Evolutionary conservation across 2,329 filamentous ascomycete genomes (phyloP), one percentile per base, ranked within the genome.

Genomic region (Neonectria hederae): DNA sequence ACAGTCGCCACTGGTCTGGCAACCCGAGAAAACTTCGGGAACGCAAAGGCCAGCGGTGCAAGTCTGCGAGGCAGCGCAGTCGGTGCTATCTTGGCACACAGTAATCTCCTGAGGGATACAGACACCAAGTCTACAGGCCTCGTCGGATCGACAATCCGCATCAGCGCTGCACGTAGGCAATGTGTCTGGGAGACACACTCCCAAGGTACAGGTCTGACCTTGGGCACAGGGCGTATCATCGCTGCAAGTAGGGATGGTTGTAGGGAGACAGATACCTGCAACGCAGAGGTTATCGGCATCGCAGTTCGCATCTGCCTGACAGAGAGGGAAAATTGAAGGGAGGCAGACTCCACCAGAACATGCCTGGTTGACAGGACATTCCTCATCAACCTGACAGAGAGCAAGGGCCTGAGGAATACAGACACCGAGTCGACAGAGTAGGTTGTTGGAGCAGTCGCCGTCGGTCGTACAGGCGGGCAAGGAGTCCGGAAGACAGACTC

Each of bases 311-410:
- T 42, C 48, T 5, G 55, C 48, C 21, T 56, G 49, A 21, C 62
- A 65, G 6, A 52, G 53, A 19, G 62, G 62, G 28, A 60, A 57
- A 5, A 42, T n/a, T 17, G 26, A 32, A 0, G 54, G 54, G 4
- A 60, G 45, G 17, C 63, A 65, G 9, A 65, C n/a, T 5, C 63
- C 63, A 13, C 54, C 59, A 2, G 53, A 53, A 24, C 62, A 65
- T 21, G 59, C 28, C 24, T 61, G 26, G 22, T 32, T 17, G 17
- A 43, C 28, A 22, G 17, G 4, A 13, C 62, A 65, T 17, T 65
- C 35, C 1, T 46, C 40, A 13, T 57, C 42, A n/a, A 46, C 9
- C 1, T 40, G 49, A 9, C 62, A 65, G 1, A 35, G 19, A 1
- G 46, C 19, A 3, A 65, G 46, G 1, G 17, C 46, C 14, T 48